These are phyloP conservation scores for Coemansia sp. DNA, from an alignment of 192 early-diverging fungal species.

Conservation along the genomic window DNA sequence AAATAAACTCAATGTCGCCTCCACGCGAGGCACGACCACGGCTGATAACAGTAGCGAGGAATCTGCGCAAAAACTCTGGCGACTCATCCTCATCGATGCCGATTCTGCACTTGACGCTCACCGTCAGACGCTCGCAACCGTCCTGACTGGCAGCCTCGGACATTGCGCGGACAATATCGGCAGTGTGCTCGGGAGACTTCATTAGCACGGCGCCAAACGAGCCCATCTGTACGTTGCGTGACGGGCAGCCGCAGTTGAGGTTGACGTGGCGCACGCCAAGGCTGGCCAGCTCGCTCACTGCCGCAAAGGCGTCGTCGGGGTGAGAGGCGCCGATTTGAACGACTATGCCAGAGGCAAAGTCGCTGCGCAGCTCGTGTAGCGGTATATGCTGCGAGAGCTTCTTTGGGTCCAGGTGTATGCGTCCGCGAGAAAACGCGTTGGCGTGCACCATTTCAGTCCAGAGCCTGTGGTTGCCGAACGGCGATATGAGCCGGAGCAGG, in stretches of 20 bases:
- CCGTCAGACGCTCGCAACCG: slow-evolving; percentile 8
- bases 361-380: slow-evolving; percentile 22
- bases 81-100: slow-evolving; percentile 74
- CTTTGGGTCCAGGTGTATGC: slow-evolving; percentile 13
- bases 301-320: slow-evolving; percentile 30
- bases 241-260: slow-evolving; percentile 76
- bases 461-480: slow-evolving; percentile 58
- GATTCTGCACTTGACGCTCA: slow-evolving; percentile 78
- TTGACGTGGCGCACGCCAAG: slow-evolving; percentile 68
- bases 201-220: slow-evolving; percentile 74
- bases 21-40: background rate
- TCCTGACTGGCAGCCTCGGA: slow-evolving; percentile 24
- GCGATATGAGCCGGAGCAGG: slow-evolving; percentile 68
- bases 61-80: slow-evolving; percentile 58
- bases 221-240: slow-evolving; percentile 66
- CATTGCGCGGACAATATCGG: slow-evolving; percentile 64
- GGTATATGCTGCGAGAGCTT: slow-evolving; percentile 35
- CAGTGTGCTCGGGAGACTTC: slow-evolving; percentile 63
- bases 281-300: slow-evolving; percentile 48
- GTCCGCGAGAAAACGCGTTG: slow-evolving; percentile 45
- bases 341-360: slow-evolving; percentile 39
- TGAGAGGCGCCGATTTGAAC: slow-evolving; percentile 48
- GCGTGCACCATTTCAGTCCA: slow-evolving; percentile 80
- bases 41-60: slow-evolving; percentile 27
- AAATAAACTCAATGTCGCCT: slow-evolving; percentile 51